These are phyloP conservation scores for Penicillium fimorum DNA, from an alignment of 495 filamentous ascomycete genomes.

Conservation along the genomic window DNA sequence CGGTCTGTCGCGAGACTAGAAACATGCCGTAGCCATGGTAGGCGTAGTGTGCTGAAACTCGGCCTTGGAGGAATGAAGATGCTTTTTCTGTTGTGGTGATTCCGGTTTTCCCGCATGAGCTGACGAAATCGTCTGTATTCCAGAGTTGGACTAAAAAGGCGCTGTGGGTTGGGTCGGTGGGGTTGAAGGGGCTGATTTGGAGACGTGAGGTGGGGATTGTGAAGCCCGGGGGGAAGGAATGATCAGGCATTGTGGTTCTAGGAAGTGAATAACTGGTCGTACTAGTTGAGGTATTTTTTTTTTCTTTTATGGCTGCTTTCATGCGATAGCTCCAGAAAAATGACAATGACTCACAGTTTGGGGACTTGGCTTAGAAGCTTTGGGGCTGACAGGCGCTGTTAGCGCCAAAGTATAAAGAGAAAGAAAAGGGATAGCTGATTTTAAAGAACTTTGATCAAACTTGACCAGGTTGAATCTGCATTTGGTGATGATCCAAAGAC, in stretches of 20 bases:
- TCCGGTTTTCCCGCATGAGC: conserved; percentile 18
- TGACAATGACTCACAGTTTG: background rate
- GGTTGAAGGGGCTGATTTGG: conserved; percentile 31
- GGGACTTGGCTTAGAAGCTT: background rate
- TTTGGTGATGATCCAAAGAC: too few relatives aligned
- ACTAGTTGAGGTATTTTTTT: background rate
- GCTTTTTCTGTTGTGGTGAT: conserved; percentile 28
- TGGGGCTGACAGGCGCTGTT: background rate
- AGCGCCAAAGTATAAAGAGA: too few relatives aligned
- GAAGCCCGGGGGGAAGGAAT: background rate
- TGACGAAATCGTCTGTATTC: conserved; percentile 24
- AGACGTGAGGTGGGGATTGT: conserved; percentile 32
- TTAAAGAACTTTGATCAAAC: too few relatives aligned
- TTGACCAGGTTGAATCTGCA: too few relatives aligned
- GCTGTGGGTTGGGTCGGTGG: conserved; percentile 27
- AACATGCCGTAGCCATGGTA: conserved; percentile 27
- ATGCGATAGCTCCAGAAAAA: background rate
- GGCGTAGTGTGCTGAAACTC: conserved; percentile 25
- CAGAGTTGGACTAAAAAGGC: conserved; percentile 35
- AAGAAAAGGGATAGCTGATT: too few relatives aligned
- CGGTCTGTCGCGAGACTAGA: conserved; percentile 22
- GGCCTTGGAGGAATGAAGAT: conserved; percentile 18
- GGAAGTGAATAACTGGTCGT: background rate
- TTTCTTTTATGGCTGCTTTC: background rate
- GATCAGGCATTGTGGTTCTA: background rate